These are phyloP conservation scores for Grigorovia yakushimaensis DNA, from an alignment of 805 yeast species.

Conservation along the genomic window DNA sequence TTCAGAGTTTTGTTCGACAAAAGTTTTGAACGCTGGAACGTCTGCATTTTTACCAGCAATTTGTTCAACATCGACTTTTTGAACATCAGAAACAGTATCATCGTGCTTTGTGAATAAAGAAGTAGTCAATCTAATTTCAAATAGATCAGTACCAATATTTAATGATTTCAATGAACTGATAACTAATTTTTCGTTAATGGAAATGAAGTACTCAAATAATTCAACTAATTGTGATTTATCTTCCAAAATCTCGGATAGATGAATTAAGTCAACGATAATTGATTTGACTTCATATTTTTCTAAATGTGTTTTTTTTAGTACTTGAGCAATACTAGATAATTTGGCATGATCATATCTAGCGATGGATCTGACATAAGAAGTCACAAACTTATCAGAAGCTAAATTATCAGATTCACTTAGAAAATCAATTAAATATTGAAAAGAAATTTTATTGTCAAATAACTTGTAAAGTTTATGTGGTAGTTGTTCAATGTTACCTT, in stretches of 20 bases:
- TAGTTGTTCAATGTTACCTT: slow-evolving; percentile 33
- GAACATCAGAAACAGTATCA: slow-evolving; percentile 25
- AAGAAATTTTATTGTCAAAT: slow-evolving; percentile 17
- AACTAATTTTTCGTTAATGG: slow-evolving; percentile 32
- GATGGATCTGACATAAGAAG: slow-evolving; percentile 36
- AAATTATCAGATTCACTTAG: slow-evolving; percentile 18
- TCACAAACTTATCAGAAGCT: slow-evolving; percentile 33
- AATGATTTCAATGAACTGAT: slow-evolving; percentile 30
- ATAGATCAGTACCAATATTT: slow-evolving; percentile 32
- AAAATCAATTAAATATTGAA: slow-evolving; percentile 14
- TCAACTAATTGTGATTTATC: slow-evolving; percentile 32
- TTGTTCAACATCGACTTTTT: slow-evolving; percentile 22
- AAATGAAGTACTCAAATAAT: slow-evolving; percentile 33
- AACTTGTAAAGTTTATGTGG: slow-evolving; percentile 32
- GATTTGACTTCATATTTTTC: slow-evolving; percentile 32
- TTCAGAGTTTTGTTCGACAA: slow-evolving; percentile 22
- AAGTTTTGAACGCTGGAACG: slow-evolving; percentile 24
- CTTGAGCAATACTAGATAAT: slow-evolving; percentile 28
- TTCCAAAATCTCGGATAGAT: slow-evolving; percentile 29
- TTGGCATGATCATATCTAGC: slow-evolving; percentile 35
- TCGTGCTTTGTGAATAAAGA: slow-evolving; percentile 35
- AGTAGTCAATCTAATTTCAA: slow-evolving; percentile 61
- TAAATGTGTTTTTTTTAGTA: slow-evolving; percentile 26
- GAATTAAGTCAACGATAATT: slow-evolving; percentile 32
- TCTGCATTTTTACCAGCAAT: slow-evolving; percentile 15